These are phyloP conservation scores for Helenozyma rhizophorensis DNA, from an alignment of 805 yeast genomes.

Conservation along the genomic window DNA sequence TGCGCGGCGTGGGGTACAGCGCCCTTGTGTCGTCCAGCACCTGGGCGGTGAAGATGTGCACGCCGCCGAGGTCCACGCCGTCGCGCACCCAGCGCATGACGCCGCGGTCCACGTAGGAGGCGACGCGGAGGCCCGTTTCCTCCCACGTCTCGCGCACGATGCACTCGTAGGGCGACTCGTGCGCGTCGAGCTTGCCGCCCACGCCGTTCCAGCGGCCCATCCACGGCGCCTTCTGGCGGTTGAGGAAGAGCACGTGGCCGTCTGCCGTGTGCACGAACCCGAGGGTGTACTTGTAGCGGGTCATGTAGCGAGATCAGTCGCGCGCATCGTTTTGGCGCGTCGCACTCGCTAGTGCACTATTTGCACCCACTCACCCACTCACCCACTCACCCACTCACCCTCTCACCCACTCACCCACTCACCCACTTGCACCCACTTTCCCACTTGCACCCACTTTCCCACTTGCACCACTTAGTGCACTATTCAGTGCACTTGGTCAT, in stretches of 20 bases:
- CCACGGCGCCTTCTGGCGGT: constrained; percentile 41
- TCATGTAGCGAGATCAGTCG: too few relatives aligned
- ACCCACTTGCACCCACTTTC: too few relatives aligned
- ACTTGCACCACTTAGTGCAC: too few relatives aligned
- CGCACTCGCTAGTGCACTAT: too few relatives aligned
- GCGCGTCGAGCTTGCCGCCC: constrained; percentile 37
- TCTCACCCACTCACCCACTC: too few relatives aligned
- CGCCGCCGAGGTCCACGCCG: constrained; percentile 29
- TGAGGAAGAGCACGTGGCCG: constrained; percentile 30
- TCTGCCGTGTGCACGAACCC: constrained; percentile 30
- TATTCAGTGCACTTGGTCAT: too few relatives aligned
- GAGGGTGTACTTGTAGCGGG: constrained; percentile 20
- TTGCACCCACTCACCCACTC: too few relatives aligned
- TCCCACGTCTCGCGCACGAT: constrained; percentile 38
- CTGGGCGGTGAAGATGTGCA: constrained; percentile 37
- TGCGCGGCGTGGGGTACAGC: constrained; percentile 25
- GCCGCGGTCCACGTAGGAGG: constrained; percentile 29
- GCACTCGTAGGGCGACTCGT: constrained; percentile 35
- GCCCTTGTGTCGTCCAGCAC: constrained; percentile 21
- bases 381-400: too few relatives aligned
- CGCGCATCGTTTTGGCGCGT: too few relatives aligned
- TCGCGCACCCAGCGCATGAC: constrained; percentile 31
- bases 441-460: too few relatives aligned
- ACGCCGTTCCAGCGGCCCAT: constrained; percentile 48
- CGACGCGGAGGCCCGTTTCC: constrained; percentile 35